Base-by-base conservation (phyloP, 768 basidiomycete species). In the Termitomyces sp. region DNA sequence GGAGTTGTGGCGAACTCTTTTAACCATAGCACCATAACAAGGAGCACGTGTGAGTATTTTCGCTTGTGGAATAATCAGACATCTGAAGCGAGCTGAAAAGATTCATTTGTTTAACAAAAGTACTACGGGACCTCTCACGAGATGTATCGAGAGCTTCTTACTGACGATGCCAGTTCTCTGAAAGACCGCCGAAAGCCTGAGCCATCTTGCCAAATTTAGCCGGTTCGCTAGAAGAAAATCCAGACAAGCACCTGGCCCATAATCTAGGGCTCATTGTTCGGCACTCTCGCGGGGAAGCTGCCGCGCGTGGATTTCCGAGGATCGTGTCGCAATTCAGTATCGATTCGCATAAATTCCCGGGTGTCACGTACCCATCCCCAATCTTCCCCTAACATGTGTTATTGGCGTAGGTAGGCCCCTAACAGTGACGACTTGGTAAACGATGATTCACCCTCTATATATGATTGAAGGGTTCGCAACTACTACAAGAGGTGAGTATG, bases 391-490 rank as follows among this genome's bases (percentile, higher is more conserved):
- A 61, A 42, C 49, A 86, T 86, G 85, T 86, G 84, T 72, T 82
- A 79, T 67, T 84, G 76, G 74, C 78, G 84, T 66, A 77, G 81
- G 84, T 85, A 62, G 73, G 83, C 66, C 33, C 31, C 47, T 45
- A 34, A 53, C 37, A 24, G n/a, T 44, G 20, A 52, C 18, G 51
- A 34, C 34, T 31, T 33, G 33, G 31, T 41, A 53, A 55, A 65
- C 27, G 33, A 46, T 34, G 20, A 62, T 70, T 75, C 41, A 75
- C 64, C 34, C 39, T 52, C 57, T 42, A n/a, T n/a, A n/a, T n/a
- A 37, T 18, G 3, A 50, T 30, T 54, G 34, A 69, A 86, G 84
- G 68, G 84, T 86, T 55, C 77, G 77, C 56, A 83, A 85, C 66
- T 70, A 79, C 41, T 86, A 84, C 64, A 80, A 66, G 68, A 70